phyloP scores from a whole-genome alignment of 169 alveolate genomes.

The Cryptosporidium felis region DNA sequence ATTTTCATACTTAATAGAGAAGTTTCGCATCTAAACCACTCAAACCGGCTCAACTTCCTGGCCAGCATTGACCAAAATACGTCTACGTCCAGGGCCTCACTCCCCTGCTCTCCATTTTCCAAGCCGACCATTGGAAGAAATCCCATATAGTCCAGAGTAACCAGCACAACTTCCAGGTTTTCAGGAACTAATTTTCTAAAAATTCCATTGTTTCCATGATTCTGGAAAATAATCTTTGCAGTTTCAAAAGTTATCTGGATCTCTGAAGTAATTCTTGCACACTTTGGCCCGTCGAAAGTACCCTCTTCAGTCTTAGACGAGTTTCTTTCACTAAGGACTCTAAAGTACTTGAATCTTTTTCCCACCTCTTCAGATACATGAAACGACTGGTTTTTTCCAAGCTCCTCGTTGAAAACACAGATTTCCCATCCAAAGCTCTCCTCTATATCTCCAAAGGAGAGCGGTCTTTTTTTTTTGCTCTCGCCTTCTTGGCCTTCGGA shows the following conservation, averaged over 20 bases:
- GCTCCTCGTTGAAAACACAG: constrained; percentile 22
- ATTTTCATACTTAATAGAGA: constrained; percentile 9
- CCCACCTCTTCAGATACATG: constrained; percentile 49
- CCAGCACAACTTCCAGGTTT: constrained; percentile 1
- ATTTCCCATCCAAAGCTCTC: constrained; percentile 50
- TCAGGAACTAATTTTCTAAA: constrained; percentile 15
- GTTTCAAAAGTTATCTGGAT: not conserved
- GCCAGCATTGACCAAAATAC: constrained; percentile 59
- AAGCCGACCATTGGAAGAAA: constrained; percentile 53
- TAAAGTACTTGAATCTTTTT: constrained; percentile 16
- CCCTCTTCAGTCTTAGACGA: no score
- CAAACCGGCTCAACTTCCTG: constrained; percentile 64
- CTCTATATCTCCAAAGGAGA: not conserved
- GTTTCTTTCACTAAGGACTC: constrained; percentile 2
- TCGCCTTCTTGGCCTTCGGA: not conserved
- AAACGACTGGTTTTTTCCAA: not conserved
- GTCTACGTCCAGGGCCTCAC: constrained; percentile 24
- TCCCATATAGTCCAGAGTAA: constrained; percentile 56
- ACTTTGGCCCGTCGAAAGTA: not conserved
- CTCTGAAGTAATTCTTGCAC: not conserved
- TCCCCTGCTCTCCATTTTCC: not conserved
- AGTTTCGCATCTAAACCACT: constrained; percentile 46
- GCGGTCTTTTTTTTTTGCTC: not conserved
- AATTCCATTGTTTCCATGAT: not conserved
- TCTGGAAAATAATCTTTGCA: constrained; percentile 45